Percentiles rank a stretch among this genome's conserved stretches.
Conservation (phyloP, 1,139 yeast genomes). For the Yamadazyma trypodendri region DNA sequence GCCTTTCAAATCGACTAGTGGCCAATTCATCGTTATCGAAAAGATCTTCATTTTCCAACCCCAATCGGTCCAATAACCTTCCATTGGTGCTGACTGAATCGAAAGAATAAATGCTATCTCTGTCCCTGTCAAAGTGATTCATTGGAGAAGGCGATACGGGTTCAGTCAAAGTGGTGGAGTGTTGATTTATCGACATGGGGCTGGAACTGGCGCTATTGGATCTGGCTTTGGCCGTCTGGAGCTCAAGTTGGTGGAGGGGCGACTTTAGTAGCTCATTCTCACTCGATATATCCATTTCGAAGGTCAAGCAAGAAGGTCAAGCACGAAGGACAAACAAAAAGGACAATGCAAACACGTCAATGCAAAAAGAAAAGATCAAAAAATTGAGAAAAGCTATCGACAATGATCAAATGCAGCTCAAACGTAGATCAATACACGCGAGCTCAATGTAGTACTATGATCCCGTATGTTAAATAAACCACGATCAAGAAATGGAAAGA, state of each 20-base stretch:
- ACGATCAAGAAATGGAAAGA: too few species aligned
- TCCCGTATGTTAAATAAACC: too few species aligned
- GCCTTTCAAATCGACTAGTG: conserved; percentile 8
- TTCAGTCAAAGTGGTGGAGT: conserved; percentile 1
- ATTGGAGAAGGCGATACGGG: conserved; percentile 8
- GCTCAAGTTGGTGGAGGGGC: conserved; percentile 23
- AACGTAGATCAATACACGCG: too few species aligned
- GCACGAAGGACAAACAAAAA: background rate
- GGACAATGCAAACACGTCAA: background rate
- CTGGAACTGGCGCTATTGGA: conserved; percentile 8
- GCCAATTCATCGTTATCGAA: conserved; percentile 17
- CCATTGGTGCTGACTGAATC: conserved; percentile 48
- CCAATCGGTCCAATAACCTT: conserved; percentile 41
- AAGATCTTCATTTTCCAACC: conserved; percentile 25
- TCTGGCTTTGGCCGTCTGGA: conserved; percentile 15
- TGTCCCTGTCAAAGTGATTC: conserved; percentile 16
- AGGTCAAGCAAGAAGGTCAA: too few species aligned
- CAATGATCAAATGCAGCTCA: too few species aligned
- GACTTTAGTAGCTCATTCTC: conserved; percentile 16
- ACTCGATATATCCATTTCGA: conserved; percentile 5
- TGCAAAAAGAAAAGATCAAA: too few species aligned
- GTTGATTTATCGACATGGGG: conserved; percentile 5
- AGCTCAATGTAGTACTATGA: too few species aligned
- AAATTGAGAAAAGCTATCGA: too few species aligned
- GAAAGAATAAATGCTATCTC: conserved; percentile 41